A percentile compares a stretch with the other conserved stretches of the same genome.
These are phyloP conservation scores for Termitomyces sp. DNA, from an alignment of 768 basidiomycete species.

Conservation along the genomic window DNA sequence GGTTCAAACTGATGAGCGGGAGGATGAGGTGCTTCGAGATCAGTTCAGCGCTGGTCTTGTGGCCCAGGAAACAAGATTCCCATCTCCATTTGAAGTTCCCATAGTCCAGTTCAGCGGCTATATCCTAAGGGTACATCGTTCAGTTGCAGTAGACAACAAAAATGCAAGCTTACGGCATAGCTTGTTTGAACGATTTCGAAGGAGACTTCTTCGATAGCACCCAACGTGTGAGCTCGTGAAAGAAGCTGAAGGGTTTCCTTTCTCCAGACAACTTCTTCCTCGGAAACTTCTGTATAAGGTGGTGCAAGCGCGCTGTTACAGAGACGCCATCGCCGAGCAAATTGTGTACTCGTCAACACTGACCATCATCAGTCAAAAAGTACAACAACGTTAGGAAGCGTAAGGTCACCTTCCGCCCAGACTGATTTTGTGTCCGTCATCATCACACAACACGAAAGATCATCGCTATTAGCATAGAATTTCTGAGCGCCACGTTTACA, in stretches of 20 bases:
- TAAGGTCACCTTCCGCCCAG: conserved; percentile 65
- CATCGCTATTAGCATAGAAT: conserved; percentile 48
- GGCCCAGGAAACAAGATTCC: conserved; percentile 64
- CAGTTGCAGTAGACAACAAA: conserved; percentile 4
- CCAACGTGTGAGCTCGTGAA: conserved; percentile 55
- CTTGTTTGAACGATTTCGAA: conserved; percentile 57
- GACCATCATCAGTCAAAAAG: conserved; percentile 8
- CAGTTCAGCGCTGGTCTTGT: conserved; percentile 61
- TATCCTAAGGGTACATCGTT: conserved; percentile 39
- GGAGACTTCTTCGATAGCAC: conserved; percentile 45
- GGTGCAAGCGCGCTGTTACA: conserved; percentile 40
- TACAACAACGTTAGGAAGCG: conserved; percentile 3
- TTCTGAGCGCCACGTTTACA: conserved; percentile 39
- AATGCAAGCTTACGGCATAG: conserved; percentile 44
- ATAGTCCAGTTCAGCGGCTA: conserved; percentile 55
- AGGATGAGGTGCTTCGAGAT: conserved; percentile 75
- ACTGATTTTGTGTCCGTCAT: conserved; percentile 70
- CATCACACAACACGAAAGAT: conserved; percentile 54
- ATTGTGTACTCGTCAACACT: conserved; percentile 52
- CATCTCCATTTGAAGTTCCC: conserved; percentile 71
- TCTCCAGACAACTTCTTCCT: conserved; percentile 62
- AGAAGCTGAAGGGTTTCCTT: conserved; percentile 47
- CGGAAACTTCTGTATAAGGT: conserved; percentile 18
- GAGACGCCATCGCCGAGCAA: conserved; percentile 66
- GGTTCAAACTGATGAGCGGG: conserved; percentile 66